Evolutionary conservation across 345 rosid genomes (phyloP).

Genomic region (Lepidium didymum): DNA sequence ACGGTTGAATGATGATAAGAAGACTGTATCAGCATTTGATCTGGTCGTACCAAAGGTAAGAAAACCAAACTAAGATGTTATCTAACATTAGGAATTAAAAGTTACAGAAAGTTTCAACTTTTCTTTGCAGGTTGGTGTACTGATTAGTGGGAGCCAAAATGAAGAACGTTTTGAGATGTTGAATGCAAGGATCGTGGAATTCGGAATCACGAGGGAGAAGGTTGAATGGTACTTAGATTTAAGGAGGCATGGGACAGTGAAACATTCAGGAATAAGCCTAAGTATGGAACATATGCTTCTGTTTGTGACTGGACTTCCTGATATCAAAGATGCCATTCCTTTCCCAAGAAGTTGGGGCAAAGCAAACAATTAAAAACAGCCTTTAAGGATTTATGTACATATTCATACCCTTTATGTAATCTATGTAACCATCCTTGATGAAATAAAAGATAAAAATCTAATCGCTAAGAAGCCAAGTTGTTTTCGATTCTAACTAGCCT

Average conservation of each 20-base stretch:
- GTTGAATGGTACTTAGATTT: slow-evolving; percentile 84
- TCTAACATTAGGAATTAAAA: background rate
- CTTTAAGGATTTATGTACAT: background rate
- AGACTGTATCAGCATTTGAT: slow-evolving; percentile 89
- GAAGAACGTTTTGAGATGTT: slow-evolving; percentile 64
- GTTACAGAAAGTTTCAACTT: background rate
- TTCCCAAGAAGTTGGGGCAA: slow-evolving; percentile 61
- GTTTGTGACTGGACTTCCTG: slow-evolving; percentile 55
- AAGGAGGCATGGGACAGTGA: slow-evolving; percentile 69
- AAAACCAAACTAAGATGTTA: background rate
- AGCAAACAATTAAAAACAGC: slow-evolving; percentile 33
- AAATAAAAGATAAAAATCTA: background rate
- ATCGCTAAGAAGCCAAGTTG: too few relatives aligned
- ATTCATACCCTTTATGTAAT: background rate
- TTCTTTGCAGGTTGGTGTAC: slow-evolving; percentile 53
- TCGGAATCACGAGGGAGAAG: slow-evolving; percentile 42
- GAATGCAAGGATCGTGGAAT: slow-evolving; percentile 48
- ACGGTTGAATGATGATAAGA: slow-evolving; percentile 61
- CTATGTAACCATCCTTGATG: background rate
- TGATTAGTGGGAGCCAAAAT: slow-evolving; percentile 71
- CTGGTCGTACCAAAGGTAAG: slow-evolving; percentile 75
- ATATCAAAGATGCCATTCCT: slow-evolving; percentile 77
- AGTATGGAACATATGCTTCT: slow-evolving; percentile 68
- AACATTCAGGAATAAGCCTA: slow-evolving; percentile 70
- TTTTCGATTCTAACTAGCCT: too few relatives aligned